Conservation (phyloP, 257 asterid genomes). For the Penstemon newberryi region DNA sequence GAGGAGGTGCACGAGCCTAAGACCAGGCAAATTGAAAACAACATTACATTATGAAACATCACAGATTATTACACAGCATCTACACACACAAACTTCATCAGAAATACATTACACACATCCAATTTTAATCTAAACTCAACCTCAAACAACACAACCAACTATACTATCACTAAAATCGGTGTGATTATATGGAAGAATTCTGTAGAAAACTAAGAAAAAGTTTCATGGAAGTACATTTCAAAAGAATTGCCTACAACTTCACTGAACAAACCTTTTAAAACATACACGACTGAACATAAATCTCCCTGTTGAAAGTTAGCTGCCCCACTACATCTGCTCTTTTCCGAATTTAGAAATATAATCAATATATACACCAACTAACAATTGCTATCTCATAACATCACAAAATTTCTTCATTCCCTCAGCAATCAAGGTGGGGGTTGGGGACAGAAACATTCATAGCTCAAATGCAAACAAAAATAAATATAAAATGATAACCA, state of each 20-base stretch:
- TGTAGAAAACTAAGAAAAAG: not conserved
- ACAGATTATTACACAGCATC: not conserved
- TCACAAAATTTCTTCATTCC: not conserved
- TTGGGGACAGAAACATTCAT: not conserved
- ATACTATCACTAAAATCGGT: not conserved
- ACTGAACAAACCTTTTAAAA: not conserved
- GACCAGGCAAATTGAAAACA: constrained; percentile 19
- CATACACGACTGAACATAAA: not conserved
- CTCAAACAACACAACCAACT: constrained; percentile 1
- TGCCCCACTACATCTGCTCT: not conserved
- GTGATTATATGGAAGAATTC: not conserved
- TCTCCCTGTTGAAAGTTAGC: not conserved
- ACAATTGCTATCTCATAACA: not conserved
- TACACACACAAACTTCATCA: constrained; percentile 1
- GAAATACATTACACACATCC: constrained; percentile 20
- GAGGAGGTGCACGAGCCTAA: constrained; percentile 75
- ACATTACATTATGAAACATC: constrained; percentile 18
- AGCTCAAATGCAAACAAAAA: not conserved
- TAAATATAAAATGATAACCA: too few species aligned
- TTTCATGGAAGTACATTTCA: not conserved
- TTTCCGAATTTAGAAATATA: not conserved
- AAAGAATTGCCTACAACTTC: not conserved
- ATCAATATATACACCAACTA: not conserved
- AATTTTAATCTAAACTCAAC: constrained; percentile 5
- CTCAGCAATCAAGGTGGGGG: too few species aligned